phyloP scores from a whole-genome alignment of 768 basidiomycete genomes.

The Lyophyllum atratum region DNA sequence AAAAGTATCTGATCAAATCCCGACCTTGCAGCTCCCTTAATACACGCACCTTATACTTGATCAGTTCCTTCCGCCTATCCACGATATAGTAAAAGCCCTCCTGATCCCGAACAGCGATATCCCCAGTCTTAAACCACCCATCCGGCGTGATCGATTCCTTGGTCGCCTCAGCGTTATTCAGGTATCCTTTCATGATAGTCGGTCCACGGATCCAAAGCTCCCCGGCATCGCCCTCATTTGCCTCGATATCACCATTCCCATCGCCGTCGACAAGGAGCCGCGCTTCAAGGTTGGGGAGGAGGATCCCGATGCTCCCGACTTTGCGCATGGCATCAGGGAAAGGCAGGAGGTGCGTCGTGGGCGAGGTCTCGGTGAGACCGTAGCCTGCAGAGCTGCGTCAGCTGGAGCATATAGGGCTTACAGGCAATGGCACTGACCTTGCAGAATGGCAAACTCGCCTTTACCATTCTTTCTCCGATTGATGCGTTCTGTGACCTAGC shows the following conservation, averaged over 20 bases:
- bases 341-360: slow-evolving; percentile 62
- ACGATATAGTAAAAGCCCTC: slow-evolving; percentile 79
- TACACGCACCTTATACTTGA: slow-evolving; percentile 65
- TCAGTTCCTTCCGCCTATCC: slow-evolving; percentile 72
- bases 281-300: slow-evolving; percentile 77
- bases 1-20: neutral
- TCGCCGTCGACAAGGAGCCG: slow-evolving; percentile 68
- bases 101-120: slow-evolving; percentile 65
- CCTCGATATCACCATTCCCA: slow-evolving; percentile 48
- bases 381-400: slow-evolving; percentile 47
- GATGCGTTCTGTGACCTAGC: slow-evolving; percentile 40
- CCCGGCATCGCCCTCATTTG: slow-evolving; percentile 58
- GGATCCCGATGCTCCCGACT: slow-evolving; percentile 65
- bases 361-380: slow-evolving; percentile 84
- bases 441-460: slow-evolving; percentile 41
- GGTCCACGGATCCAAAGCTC: slow-evolving; percentile 85
- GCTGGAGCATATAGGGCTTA: no score
- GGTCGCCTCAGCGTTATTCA: slow-evolving; percentile 73
- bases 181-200: slow-evolving; percentile 84
- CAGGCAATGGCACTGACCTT: slow-evolving; percentile 41
- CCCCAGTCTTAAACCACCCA: slow-evolving; percentile 90
- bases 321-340: slow-evolving; percentile 43
- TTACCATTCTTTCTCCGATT: slow-evolving; percentile 40
- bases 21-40: neutral
- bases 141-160: slow-evolving; percentile 66